Evolutionary conservation across 257 asterid species (phyloP), one percentile per base, ranked within the genome.

Genomic region (Fraxinus quadrangulata): DNA sequence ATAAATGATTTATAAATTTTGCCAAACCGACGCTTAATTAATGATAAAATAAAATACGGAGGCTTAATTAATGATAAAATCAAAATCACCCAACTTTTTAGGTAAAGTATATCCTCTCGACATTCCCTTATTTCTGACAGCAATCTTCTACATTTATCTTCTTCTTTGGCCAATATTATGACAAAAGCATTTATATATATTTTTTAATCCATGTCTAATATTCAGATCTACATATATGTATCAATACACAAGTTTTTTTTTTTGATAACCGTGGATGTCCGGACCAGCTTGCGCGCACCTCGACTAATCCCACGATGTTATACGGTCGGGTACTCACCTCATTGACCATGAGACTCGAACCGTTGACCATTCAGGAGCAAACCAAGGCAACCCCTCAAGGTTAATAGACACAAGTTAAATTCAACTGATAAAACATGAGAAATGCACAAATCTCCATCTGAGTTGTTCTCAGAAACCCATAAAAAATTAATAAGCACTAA

Each of bases 401-500:
- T 26, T 26, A 26, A 26, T 26, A 40, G 61, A 78, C 4, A 26
- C 66, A 37, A 21, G 45, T 36, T 31, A 63, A 10, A 40, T 67
- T 76, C 72, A 39, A 40, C 72, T 78, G 36, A 42, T 40, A 26
- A 67, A 28, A 61, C 69, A 26, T 26, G 36, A 63, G 9, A 63
- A 63, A 23, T 24, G 33, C 45, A 66, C 37, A 54, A 66, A 79
- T 72, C 71, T 6, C 63, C 36, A 67, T 49, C 34, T 14, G 31
- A 56, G 36, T 63, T 63, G 67, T 70, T 5, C 34, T 26, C 30
- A 73, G 36, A 75, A 72, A 71, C 37, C 56, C 54, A 45, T 9
- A 13, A 33, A 59, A 69, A 73, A 80, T 77, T 17, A 33, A 78
- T 80, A 72, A 79, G 42, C 76, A 69, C 54, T 70, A 10, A 49